phyloP scores from a whole-genome alignment of 1,284 basidiomycete genomes.

The Leccinum fuscescens region DNA sequence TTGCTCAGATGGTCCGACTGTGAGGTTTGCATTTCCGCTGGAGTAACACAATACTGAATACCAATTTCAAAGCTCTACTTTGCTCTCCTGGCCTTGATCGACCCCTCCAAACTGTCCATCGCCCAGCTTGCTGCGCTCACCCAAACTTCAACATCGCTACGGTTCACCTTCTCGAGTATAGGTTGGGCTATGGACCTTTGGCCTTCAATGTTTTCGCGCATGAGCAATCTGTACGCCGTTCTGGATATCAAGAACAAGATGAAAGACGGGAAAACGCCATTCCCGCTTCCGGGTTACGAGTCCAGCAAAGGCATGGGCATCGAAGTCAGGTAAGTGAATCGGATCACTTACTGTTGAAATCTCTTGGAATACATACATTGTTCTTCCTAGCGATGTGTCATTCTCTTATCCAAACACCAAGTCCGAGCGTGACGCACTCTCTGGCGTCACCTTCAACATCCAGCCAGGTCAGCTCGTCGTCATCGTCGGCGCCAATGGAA shows the following conservation, averaged over 20 bases:
- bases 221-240: conserved; percentile 22
- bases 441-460: conserved; percentile 42
- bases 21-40: conserved; percentile 9
- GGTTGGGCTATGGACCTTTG: conserved; percentile 5
- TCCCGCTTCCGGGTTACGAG: conserved; percentile 22
- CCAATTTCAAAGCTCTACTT: conserved; percentile 35
- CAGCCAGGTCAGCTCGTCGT: conserved; percentile 47
- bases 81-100: conserved; percentile 31
- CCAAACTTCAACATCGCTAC: conserved; percentile 28
- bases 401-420: conserved; percentile 48
- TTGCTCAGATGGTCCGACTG: conserved; percentile 34
- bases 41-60: not conserved
- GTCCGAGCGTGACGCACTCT: conserved; percentile 39
- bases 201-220: conserved; percentile 9
- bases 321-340: conserved; percentile 17
- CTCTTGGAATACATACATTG: too few species aligned
- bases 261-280: conserved; percentile 23
- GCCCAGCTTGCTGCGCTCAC: conserved; percentile 36
- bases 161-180: conserved; percentile 18
- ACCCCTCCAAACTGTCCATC: conserved; percentile 35
- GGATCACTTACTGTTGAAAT: too few species aligned
- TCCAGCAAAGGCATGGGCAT: conserved; percentile 35
- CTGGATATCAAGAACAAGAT: conserved; percentile 19
- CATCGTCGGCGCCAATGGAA: conserved; percentile 83
- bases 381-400: conserved; percentile 37